phyloP scores from a whole-genome alignment of 169 alveolate genomes.

The Plasmodium chabaudi region DNA sequence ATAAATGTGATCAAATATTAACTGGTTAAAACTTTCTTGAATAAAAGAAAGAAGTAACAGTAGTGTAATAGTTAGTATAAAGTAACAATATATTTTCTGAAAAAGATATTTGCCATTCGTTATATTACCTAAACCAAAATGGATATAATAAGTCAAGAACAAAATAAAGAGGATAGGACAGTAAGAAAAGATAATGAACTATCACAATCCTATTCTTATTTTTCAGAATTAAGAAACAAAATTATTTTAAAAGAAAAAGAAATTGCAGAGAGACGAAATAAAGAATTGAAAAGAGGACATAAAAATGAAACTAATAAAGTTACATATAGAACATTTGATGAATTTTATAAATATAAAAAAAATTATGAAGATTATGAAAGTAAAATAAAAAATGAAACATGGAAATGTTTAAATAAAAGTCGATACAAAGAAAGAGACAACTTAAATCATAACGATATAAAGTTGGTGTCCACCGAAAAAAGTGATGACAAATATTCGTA shows the following conservation, averaged over 20 bases:
- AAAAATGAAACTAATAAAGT: slow-evolving; percentile 10
- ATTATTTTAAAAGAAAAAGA: slow-evolving; percentile 52
- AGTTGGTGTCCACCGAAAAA: not conserved
- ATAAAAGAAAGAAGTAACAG: no score
- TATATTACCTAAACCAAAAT: not conserved
- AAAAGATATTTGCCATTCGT: not conserved
- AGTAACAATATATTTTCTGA: not conserved
- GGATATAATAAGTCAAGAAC: not conserved
- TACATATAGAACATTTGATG: slow-evolving; percentile 66
- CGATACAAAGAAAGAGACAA: not conserved
- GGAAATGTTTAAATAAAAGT: slow-evolving; percentile 1
- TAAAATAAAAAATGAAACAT: slow-evolving; percentile 44
- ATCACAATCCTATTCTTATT: slow-evolving; percentile 5
- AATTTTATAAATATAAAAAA: slow-evolving; percentile 66
- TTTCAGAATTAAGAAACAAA: slow-evolving; percentile 39
- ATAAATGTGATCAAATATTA: no score
- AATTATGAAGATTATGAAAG: slow-evolving; percentile 50
- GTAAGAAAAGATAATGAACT: not conserved
- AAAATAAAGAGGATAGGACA: not conserved
- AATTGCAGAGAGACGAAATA: slow-evolving; percentile 22
- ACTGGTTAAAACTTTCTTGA: no score
- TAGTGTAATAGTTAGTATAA: not conserved
- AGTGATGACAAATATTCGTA: slow-evolving; percentile 42
- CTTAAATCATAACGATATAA: not conserved
- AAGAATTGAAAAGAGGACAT: slow-evolving; percentile 1